These are phyloP conservation scores for Hygrophila difformis DNA, from an alignment of 257 asterid species.

Conservation along the genomic window DNA sequence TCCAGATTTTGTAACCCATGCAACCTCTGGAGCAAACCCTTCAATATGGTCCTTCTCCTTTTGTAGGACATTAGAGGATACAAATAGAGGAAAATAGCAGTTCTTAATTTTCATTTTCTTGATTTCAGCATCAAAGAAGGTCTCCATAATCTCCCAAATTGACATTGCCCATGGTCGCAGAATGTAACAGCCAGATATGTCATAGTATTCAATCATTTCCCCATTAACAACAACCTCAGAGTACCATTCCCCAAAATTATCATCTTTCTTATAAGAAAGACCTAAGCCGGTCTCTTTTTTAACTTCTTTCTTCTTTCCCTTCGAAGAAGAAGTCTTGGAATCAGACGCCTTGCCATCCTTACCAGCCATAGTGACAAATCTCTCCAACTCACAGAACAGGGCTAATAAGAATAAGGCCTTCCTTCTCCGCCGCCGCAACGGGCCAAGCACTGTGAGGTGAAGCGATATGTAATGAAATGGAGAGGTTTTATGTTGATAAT, in stretches of 20 bases:
- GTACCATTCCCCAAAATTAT: slow-evolving; percentile 96
- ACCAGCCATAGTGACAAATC: too few species aligned
- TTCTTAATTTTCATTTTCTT: slow-evolving; percentile 93
- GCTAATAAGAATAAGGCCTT: too few species aligned
- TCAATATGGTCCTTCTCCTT: slow-evolving; percentile 92
- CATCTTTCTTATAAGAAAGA: slow-evolving; percentile 78
- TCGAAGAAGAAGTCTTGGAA: slow-evolving; percentile 19
- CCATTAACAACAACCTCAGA: slow-evolving; percentile 96
- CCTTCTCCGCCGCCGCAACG: too few species aligned
- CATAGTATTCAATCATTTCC: slow-evolving; percentile 92
- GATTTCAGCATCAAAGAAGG: slow-evolving; percentile 81
- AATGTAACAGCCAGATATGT: slow-evolving; percentile 95
- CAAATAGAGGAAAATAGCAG: slow-evolving; percentile 90
- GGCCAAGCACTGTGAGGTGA: too few species aligned
- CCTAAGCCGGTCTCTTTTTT: slow-evolving; percentile 96
- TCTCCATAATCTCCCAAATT: slow-evolving; percentile 89
- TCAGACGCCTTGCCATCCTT: too few species aligned
- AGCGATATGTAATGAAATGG: too few species aligned
- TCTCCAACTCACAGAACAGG: too few species aligned
- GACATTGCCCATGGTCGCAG: slow-evolving; percentile 98
- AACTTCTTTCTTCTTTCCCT: slow-evolving; percentile 88
- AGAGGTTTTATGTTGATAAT: too few species aligned
- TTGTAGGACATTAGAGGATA: slow-evolving; percentile 62
- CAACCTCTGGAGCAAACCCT: slow-evolving; percentile 97
- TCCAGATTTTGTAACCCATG: slow-evolving; percentile 98